phyloP scores from a whole-genome alignment of 192 early-diverging fungal species.

The Coemansia sp. region DNA sequence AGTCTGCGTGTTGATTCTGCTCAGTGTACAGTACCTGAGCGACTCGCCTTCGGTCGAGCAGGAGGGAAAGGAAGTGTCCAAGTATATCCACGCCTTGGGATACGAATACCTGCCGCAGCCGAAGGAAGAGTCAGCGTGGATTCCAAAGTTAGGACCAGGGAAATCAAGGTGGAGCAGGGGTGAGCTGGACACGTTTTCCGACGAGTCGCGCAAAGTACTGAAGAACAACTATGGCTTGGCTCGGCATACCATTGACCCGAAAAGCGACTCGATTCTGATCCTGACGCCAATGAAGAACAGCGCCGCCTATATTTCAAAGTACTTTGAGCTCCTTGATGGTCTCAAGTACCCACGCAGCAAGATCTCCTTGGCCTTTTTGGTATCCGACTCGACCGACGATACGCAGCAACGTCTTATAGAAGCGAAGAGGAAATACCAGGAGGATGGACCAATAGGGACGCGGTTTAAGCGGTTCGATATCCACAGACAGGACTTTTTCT shows the following conservation, averaged over 20 bases:
- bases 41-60: not conserved
- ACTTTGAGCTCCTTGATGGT: slow-evolving; percentile 57
- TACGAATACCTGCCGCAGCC: slow-evolving; percentile 21
- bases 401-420: slow-evolving; percentile 56
- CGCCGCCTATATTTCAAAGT: slow-evolving; percentile 54
- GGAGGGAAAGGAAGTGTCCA: not conserved
- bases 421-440: slow-evolving; percentile 40
- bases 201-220: slow-evolving; percentile 25
- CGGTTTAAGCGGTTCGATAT: slow-evolving; percentile 59
- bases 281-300: slow-evolving; percentile 67
- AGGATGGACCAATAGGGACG: slow-evolving; percentile 38
- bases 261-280: slow-evolving; percentile 53
- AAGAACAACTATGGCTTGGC: slow-evolving; percentile 26
- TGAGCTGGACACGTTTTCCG: slow-evolving; percentile 6
- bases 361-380: slow-evolving; percentile 66
- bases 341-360: slow-evolving; percentile 60
- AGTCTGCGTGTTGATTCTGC: slow-evolving; percentile 1
- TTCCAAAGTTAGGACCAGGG: slow-evolving; percentile 9
- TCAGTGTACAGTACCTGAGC: not conserved
- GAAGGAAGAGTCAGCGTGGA: slow-evolving; percentile 30
- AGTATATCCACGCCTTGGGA: slow-evolving; percentile 31
- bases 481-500: slow-evolving; percentile 60
- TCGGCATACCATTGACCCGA: slow-evolving; percentile 25
- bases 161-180: not conserved
- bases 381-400: slow-evolving; percentile 59